Evolutionary conservation across 768 basidiomycete genomes (phyloP), one percentile per base, ranked within the genome.

Genomic region (Amanita polypyramis): DNA sequence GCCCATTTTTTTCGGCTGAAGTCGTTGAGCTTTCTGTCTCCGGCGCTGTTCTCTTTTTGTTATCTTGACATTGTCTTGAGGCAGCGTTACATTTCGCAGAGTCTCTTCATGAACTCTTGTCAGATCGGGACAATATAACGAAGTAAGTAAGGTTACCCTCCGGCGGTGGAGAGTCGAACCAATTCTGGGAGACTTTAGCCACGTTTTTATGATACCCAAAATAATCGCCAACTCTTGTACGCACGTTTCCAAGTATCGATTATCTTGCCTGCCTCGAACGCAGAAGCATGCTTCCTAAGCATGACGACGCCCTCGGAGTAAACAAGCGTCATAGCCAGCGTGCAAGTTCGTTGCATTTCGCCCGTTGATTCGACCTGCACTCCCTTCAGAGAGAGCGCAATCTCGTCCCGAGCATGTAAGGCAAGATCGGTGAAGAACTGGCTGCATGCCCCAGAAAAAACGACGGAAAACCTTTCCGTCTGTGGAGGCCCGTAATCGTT

Each of bases 351-450:
- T 34, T 60, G 64, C 23, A 54, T 56, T 15, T 56, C 56, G 20
- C 47, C 32, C 17, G 50, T 43, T 60, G 39, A 61, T 32, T 62
- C 62, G 17, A 77, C 50, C 21, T 49, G 51, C 20, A 64, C 64
- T 1, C 75, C 76, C 49, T 66, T 70, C 15, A 80, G 65, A 14
- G 72, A 66, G n/a, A 82, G 45, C n/a, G 59, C 58, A 20, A 82
- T 54, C 34, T 61, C 61, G 47, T 77, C 72, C 2, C 62, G 59
- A 5, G 71, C 60, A 32, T 65, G 60, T 49, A 78, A 65, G 29
- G 62, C 45, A 7, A 81, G 59, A 19, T 61, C 54, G 7, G 58
- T 44, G 37, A 72, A 62, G 51, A 63, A 59, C 1, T 62, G 50
- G 20, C 60, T 49, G 36, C 60, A 65, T 19, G 44, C 46, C 38